Evolutionary conservation across 1,284 basidiomycete species (phyloP).

Genomic region (Pseudozyma sp.): DNA sequence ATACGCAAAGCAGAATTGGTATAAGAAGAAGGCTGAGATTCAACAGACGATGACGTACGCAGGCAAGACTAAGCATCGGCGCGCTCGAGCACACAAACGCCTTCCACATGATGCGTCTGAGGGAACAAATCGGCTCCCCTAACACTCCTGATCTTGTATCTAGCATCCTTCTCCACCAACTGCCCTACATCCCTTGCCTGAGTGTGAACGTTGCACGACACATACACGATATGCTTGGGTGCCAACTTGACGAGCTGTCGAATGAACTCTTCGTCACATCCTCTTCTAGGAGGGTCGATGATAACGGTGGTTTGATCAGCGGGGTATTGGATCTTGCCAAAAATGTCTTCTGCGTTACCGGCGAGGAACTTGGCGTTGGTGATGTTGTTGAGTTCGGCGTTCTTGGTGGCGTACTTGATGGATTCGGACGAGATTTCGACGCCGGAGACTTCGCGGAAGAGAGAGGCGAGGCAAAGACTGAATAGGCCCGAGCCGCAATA

Average conservation of each 20-base stretch:
- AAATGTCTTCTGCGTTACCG: slow-evolving; percentile 74
- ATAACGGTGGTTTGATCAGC: slow-evolving; percentile 75
- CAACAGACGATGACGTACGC: too few species aligned
- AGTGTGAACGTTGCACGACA: slow-evolving; percentile 80
- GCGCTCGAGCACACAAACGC: slow-evolving; percentile 60
- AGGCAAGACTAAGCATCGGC: slow-evolving; percentile 10
- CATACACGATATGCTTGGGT: slow-evolving; percentile 64
- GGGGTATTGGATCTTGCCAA: slow-evolving; percentile 75
- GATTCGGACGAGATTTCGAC: slow-evolving; percentile 82
- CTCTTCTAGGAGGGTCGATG: slow-evolving; percentile 62
- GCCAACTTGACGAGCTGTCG: slow-evolving; percentile 63
- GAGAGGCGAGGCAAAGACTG: slow-evolving; percentile 83
- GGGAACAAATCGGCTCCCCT: slow-evolving; percentile 68
- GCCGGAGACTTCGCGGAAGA: slow-evolving; percentile 84
- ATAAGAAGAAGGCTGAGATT: too few species aligned
- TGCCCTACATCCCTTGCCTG: slow-evolving; percentile 71
- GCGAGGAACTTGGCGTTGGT: slow-evolving; percentile 72
- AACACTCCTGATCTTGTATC: slow-evolving; percentile 62
- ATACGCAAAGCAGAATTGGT: neutral
- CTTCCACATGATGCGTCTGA: slow-evolving; percentile 68
- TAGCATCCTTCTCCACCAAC: slow-evolving; percentile 45
- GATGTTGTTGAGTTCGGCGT: slow-evolving; percentile 80
- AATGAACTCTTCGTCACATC: slow-evolving; percentile 64
- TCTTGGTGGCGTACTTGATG: slow-evolving; percentile 82
- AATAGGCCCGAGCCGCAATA: slow-evolving; percentile 82